Base-by-base conservation (phyloP, 768 basidiomycete genomes). In the Boletus rubroflammeus region DNA sequence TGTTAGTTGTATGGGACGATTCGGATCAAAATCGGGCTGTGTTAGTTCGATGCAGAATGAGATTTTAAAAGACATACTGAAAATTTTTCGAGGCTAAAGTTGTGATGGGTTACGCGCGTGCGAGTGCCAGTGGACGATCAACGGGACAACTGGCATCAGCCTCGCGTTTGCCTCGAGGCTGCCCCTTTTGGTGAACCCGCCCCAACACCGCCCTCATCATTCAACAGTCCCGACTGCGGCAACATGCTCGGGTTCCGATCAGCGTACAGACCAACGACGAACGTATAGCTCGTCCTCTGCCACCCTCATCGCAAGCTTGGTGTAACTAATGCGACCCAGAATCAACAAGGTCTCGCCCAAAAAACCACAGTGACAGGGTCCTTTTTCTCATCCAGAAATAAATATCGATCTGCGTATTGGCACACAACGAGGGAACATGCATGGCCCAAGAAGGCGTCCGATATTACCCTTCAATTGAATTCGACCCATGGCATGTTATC, bases 131-230 rank as follows among this genome's bases (percentile, higher is more conserved):
- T 29, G 28, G 43, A 28, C 43, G 43, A 44, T 44, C 43, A n/a
- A n/a, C n/a, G n/a, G n/a, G n/a, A n/a, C n/a, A n/a, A n/a, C n/a
- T n/a, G n/a, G n/a, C n/a, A n/a, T n/a, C n/a, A n/a, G n/a, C n/a
- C n/a, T 67, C 61, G 41, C 59, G 15, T 14, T 23, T 36, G 53
- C 67, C 68, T 69, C 67, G 64, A 61, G 67, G 67, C 66, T 7
- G 44, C 19, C 28, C 21, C n/a, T 42, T 58, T 58, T 41, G 26
- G 57, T 19, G 34, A 29, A 23, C 46, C 32, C 47, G 50, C 26
- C 47, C 5, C 32, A n/a, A 26, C 58, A 55, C 34, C 26, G 54
- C 55, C 43, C 13, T 40, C 39, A 35, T 47, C 50, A 8, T 35
- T n/a, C n/a, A n/a, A n/a, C n/a, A n/a, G 47, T 52, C 47, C 23